A percentile compares a stretch with the other conserved stretches of the same genome.
phyloP scores from a whole-genome alignment of 306 rosid species.

The Fragaria nilgerrensis region DNA sequence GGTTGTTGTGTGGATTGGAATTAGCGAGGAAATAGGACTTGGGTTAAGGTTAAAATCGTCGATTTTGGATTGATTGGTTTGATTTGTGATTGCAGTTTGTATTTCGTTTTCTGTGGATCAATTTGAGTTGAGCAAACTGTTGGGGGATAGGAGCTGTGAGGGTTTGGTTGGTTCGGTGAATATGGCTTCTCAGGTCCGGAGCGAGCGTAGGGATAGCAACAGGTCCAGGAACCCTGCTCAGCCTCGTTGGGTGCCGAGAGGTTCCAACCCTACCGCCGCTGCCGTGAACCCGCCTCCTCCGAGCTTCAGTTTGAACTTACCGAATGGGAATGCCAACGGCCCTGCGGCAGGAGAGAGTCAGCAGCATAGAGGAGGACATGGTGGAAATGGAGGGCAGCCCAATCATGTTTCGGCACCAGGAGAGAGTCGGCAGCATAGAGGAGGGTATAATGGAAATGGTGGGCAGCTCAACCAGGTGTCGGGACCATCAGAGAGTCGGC shows the following conservation, averaged over 20 bases:
- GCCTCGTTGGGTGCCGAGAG: constrained; percentile 58
- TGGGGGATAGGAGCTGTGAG: neutral
- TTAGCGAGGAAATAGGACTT: neutral
- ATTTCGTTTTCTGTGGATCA: constrained; percentile 6
- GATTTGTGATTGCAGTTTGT: constrained; percentile 1
- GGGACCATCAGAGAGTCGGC: constrained; percentile 15
- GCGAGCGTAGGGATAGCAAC: constrained; percentile 47
- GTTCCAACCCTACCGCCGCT: constrained; percentile 18
- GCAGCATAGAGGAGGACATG: constrained; percentile 20
- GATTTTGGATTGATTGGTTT: neutral
- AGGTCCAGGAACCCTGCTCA: constrained; percentile 47
- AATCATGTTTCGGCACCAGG: constrained; percentile 24
- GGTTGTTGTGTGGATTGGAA: neutral
- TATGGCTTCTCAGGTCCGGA: constrained; percentile 53
- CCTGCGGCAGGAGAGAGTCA: constrained; percentile 12
- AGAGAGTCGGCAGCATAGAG: constrained; percentile 11
- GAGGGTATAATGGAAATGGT: constrained; percentile 6
- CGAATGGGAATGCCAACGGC: constrained; percentile 12
- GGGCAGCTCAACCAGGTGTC: constrained; percentile 22
- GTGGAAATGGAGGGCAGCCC: constrained; percentile 14
- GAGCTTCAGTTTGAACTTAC: neutral
- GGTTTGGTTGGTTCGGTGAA: constrained; percentile 23
- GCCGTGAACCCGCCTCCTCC: constrained; percentile 13
- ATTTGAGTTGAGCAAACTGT: constrained; percentile 19
- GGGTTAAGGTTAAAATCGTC: neutral